These are phyloP conservation scores for Cercospora sesami DNA, from an alignment of 2,329 filamentous ascomycete genomes.

Conservation along the genomic window DNA sequence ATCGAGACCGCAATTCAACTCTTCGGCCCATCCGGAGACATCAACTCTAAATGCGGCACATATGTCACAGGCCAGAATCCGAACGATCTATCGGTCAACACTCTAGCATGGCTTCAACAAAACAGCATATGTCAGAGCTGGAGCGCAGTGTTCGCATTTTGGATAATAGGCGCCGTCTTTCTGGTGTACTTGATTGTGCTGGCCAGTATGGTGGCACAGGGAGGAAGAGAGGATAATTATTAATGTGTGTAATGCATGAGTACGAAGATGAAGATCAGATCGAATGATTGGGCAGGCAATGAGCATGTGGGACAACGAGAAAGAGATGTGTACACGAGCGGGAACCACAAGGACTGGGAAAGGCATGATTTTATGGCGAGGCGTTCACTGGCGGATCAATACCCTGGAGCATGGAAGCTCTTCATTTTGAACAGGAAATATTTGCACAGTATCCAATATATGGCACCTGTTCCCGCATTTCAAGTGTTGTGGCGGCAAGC, in stretches of 20 bases:
- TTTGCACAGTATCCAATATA: slow-evolving; percentile 1
- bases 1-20: slow-evolving; percentile 64
- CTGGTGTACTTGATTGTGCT: slow-evolving; percentile 67
- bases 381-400: slow-evolving; percentile 9
- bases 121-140: slow-evolving; percentile 64
- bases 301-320: neutral
- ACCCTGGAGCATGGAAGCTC: neutral
- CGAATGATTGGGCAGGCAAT: neutral
- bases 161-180: slow-evolving; percentile 63
- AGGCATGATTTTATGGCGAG: slow-evolving; percentile 7
- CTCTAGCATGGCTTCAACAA: slow-evolving; percentile 64
- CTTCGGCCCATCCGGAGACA: slow-evolving; percentile 57
- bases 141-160: slow-evolving; percentile 64
- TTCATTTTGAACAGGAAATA: slow-evolving; percentile 4
- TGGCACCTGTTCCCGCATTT: neutral
- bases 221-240: slow-evolving; percentile 31
- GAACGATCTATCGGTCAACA: slow-evolving; percentile 54
- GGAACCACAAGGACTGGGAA: neutral
- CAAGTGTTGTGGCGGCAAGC: neutral
- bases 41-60: slow-evolving; percentile 60
- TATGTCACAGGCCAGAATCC: slow-evolving; percentile 54
- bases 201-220: slow-evolving; percentile 41
- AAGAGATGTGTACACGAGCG: slow-evolving; percentile 4
- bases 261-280: neutral
- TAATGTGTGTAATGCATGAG: neutral